phyloP scores from a whole-genome alignment of 306 rosid genomes.

The Morella rubra region DNA sequence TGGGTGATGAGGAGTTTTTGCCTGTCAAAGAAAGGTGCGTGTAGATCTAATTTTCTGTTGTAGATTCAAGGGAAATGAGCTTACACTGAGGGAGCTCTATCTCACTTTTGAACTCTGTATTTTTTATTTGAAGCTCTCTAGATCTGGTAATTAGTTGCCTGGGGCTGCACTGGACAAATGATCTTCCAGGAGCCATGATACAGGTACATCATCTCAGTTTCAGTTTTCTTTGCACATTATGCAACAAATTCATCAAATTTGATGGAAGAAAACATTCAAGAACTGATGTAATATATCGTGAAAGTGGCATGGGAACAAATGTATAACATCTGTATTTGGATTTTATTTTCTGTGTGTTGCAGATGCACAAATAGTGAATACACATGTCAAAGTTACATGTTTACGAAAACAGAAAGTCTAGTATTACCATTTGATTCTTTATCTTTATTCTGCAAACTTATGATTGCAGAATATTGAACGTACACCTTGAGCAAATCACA shows the following conservation, averaged over 20 bases:
- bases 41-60: slow-evolving; percentile 3
- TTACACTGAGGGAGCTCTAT: neutral
- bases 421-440: neutral
- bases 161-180: slow-evolving; percentile 98
- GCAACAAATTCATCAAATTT: neutral
- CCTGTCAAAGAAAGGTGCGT: slow-evolving; percentile 79
- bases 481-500: neutral
- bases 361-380: neutral
- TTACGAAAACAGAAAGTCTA: neutral
- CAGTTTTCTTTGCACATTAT: neutral
- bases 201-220: slow-evolving; percentile 50
- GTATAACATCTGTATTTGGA: neutral
- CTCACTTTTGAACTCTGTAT: slow-evolving; percentile 17
- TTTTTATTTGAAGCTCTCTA: slow-evolving; percentile 60
- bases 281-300: neutral
- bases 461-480: neutral
- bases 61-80: slow-evolving; percentile 12
- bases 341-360: neutral
- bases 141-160: slow-evolving; percentile 89
- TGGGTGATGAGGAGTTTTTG: slow-evolving; percentile 87
- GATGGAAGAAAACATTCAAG: neutral
- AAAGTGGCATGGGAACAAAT: neutral
- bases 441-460: neutral
- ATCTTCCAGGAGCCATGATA: slow-evolving; percentile 99
- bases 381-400: neutral